Evolutionary conservation across 768 basidiomycete species (phyloP).

Genomic region (Termitomyces sp.): DNA sequence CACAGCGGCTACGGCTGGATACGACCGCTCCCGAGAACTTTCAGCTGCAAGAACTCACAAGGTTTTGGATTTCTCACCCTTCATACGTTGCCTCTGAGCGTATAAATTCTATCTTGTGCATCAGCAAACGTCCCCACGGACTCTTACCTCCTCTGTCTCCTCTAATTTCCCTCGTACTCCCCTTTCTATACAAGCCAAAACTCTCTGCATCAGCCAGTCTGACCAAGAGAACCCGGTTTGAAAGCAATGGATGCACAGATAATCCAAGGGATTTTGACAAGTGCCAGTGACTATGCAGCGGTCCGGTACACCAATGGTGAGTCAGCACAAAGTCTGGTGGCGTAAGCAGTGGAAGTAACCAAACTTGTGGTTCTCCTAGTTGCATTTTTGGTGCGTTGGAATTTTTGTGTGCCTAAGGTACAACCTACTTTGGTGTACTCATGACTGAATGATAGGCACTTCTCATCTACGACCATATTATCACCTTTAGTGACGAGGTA

Average conservation of each 20-base stretch:
- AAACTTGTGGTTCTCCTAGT: not conserved
- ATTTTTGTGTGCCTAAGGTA: not conserved
- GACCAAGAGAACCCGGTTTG: not conserved
- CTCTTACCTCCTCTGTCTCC: not conserved
- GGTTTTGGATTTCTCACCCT: not conserved
- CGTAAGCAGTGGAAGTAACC: not conserved
- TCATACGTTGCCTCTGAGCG: too few relatives aligned
- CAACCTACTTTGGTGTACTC: too few relatives aligned
- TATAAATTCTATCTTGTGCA: not conserved
- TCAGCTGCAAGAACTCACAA: too few relatives aligned
- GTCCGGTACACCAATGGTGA: slow-evolving; percentile 5
- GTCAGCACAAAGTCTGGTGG: not conserved
- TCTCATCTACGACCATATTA: slow-evolving; percentile 2
- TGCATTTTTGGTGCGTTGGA: not conserved
- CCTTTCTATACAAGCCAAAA: not conserved
- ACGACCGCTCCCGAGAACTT: not conserved
- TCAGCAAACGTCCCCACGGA: not conserved
- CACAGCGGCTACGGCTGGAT: not conserved
- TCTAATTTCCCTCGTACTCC: not conserved
- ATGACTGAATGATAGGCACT: not conserved
- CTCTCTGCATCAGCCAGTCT: too few relatives aligned
- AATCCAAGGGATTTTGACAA: not conserved
- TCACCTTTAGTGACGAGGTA: slow-evolving; percentile 6
- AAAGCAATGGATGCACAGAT: not conserved
- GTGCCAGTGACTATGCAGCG: not conserved